A percentile compares a stretch with the other conserved stretches of the same genome.
phyloP scores from a whole-genome alignment of 108 stramenopile species.

The Cyclotella cryptica region DNA sequence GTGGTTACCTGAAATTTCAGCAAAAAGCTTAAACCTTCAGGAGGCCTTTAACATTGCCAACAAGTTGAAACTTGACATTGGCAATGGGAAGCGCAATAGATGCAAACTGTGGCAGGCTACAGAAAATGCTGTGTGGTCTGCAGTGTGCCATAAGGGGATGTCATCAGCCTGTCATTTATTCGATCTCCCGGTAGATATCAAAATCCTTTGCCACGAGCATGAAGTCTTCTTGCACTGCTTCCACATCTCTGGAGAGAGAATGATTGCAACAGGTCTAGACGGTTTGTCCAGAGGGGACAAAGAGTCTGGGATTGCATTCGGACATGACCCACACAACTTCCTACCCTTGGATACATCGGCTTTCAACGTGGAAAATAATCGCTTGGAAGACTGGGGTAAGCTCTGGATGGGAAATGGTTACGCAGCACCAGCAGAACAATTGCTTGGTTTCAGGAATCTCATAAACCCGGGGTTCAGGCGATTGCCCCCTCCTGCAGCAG shows the following conservation, averaged over 20 bases:
- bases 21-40: neutral
- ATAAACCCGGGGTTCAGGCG: neutral
- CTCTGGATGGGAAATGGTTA: neutral
- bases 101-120: conserved; percentile 19
- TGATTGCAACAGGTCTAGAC: conserved; percentile 22
- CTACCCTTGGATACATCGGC: neutral
- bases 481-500: conserved; percentile 9
- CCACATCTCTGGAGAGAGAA: conserved; percentile 29
- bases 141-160: conserved; percentile 13
- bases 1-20: neutral
- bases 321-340: neutral
- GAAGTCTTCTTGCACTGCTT: conserved; percentile 12
- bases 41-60: conserved; percentile 19
- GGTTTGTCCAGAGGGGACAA: conserved; percentile 15
- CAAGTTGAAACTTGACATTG: neutral
- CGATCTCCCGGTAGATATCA: neutral
- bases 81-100: neutral
- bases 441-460: neutral
- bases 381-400: neutral
- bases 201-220: neutral
- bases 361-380: neutral
- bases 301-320: conserved; percentile 1
- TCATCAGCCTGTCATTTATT: conserved; percentile 2
- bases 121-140: conserved; percentile 12
- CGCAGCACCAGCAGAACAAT: neutral